phyloP scores from a whole-genome alignment of 345 rosid genomes.

The Eucalyptus paniculata region DNA sequence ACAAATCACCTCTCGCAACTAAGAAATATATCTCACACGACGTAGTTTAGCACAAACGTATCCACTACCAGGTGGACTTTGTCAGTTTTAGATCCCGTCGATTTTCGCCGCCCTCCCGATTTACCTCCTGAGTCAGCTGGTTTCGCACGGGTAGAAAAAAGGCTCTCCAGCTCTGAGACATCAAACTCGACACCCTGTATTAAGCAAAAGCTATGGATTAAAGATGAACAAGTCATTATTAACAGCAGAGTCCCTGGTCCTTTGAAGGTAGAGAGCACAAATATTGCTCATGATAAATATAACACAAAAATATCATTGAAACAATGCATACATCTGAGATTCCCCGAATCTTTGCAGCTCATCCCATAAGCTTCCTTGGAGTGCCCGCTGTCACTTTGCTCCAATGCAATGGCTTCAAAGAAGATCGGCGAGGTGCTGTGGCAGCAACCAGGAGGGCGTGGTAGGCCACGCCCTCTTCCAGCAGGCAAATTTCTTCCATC shows the following conservation, averaged over 20 bases:
- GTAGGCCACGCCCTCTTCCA: slow-evolving; percentile 73
- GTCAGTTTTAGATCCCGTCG: slow-evolving; percentile 81
- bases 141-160: slow-evolving; percentile 82
- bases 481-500: slow-evolving; percentile 19
- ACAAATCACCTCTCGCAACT: background rate
- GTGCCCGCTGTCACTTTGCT: slow-evolving; percentile 92
- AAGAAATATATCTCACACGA: background rate
- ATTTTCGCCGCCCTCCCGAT: slow-evolving; percentile 50
- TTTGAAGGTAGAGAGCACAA: background rate
- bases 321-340: slow-evolving; percentile 47
- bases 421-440: slow-evolving; percentile 55
- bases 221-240: background rate
- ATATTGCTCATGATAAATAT: background rate
- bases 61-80: slow-evolving; percentile 69
- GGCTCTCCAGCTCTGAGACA: slow-evolving; percentile 84
- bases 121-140: slow-evolving; percentile 48
- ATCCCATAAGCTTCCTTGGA: slow-evolving; percentile 99
- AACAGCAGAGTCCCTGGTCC: background rate
- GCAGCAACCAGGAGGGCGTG: slow-evolving; percentile 20
- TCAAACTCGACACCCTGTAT: slow-evolving; percentile 76
- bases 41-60: background rate
- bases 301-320: slow-evolving; percentile 5
- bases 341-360: slow-evolving; percentile 91
- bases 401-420: slow-evolving; percentile 96
- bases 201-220: background rate